A percentile compares a stretch with the other conserved stretches of the same genome.
Conservation (phyloP, 2,329 filamentous ascomycete genomes). For the Bisporella sp. region DNA sequence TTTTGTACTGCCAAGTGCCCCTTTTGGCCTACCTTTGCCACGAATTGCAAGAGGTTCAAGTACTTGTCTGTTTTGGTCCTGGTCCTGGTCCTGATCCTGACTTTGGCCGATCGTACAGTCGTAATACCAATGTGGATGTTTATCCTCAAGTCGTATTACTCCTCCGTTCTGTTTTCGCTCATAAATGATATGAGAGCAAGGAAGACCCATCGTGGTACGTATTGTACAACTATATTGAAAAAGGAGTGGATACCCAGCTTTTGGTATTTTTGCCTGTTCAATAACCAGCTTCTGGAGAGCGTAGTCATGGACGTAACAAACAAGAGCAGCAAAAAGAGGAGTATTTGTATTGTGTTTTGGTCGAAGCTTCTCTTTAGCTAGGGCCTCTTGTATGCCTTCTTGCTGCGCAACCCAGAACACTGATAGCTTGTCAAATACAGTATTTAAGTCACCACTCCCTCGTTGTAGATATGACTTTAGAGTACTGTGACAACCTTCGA, state of each 20-base stretch:
- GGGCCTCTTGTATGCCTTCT: neutral
- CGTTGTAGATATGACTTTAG: neutral
- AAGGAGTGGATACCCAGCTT: neutral
- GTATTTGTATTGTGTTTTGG: neutral
- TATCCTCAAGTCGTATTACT: neutral
- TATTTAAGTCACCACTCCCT: neutral
- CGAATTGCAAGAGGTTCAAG: neutral
- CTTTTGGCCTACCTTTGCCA: neutral
- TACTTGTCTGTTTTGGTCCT: too few species aligned
- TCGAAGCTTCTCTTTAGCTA: neutral
- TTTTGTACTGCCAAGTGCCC: neutral
- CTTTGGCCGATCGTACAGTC: neutral
- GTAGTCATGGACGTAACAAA: neutral
- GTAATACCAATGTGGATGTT: neutral
- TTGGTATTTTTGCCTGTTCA: neutral
- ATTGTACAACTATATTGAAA: neutral
- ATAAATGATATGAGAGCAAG: neutral
- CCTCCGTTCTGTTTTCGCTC: neutral
- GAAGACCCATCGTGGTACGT: neutral
- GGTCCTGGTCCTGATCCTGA: too few species aligned
- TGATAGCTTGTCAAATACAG: neutral
- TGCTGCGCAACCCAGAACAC: neutral
- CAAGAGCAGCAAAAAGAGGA: constrained; percentile 1
- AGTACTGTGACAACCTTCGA: neutral
- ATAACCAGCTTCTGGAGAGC: neutral